Evolutionary conservation across 495 filamentous ascomycete genomes (phyloP), one percentile per base, ranked within the genome.

Genomic region (Annulohypoxylon nitens): DNA sequence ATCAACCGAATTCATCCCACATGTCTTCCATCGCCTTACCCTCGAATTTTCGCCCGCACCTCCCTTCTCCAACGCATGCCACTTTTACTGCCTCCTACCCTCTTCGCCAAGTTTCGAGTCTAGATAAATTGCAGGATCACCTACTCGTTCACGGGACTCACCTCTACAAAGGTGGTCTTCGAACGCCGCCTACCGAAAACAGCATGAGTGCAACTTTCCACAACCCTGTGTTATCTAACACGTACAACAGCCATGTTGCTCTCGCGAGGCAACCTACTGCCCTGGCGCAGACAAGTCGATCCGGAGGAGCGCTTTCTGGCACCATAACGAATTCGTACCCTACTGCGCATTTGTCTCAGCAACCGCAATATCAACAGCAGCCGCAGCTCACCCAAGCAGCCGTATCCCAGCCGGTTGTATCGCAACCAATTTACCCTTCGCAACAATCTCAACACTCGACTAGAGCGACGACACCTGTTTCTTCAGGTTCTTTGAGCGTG

Each of bases 181-280:
- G 76, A 70, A 87, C 86, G 64, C 87, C 86, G 25, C 86, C 86
- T 7, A 71, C 78, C 62, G 85, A 87, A 64, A 73, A 75, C 74
- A 81, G 81, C 58, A 86, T 86, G 78, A 86, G 78, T 61, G 82
- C 85, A 61, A 77, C 84, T 25, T 86, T 84, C 64, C 83, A 86
- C 39, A 73, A 83, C 66, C 75, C 79, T 43, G 79, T 80, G 63
- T 78, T 81, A 68, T 79, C 73, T 64, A 81, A 75, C 67, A 75
- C 81, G 20, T 83, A 80, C 79, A 83, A 84, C 51, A 81, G 74
- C 51, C 74, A 79, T 69, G 73, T 76, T 53, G 74, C 80, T 48
- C 73, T 81, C 36, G 74, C 81, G 10, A 68, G 75, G 36, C 82
- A 81, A 41, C 64, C 76, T 5, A 69, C 77, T 12, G 25, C 70